Evolutionary conservation across 1,284 basidiomycete species (phyloP).

Genomic region (Ceraceosorus guamensis): DNA sequence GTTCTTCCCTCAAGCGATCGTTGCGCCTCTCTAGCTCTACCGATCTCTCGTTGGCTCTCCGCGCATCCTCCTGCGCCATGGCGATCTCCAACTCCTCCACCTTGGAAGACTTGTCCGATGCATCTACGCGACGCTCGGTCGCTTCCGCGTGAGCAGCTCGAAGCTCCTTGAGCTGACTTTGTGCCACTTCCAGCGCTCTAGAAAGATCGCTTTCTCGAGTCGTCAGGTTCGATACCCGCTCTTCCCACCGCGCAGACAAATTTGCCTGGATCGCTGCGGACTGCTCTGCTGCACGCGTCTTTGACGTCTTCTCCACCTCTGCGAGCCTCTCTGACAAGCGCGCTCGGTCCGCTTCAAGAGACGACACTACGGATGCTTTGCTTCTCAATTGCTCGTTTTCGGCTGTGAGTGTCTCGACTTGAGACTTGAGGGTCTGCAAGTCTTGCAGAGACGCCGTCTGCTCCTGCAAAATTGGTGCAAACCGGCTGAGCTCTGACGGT

Average conservation of each 20-base stretch:
- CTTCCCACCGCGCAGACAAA: constrained; percentile 89
- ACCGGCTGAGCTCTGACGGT: no score
- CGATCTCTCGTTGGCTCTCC: constrained; percentile 82
- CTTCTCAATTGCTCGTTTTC: constrained; percentile 11
- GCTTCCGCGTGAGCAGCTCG: constrained; percentile 82
- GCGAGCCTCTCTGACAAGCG: constrained; percentile 14
- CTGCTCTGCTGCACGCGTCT: constrained; percentile 74
- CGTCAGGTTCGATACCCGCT: constrained; percentile 86
- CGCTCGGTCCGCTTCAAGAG: constrained; percentile 6
- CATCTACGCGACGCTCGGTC: constrained; percentile 60
- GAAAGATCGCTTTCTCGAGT: constrained; percentile 87
- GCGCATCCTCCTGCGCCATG: constrained; percentile 82
- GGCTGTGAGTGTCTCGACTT: constrained; percentile 16
- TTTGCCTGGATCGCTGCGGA: constrained; percentile 87
- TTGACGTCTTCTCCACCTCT: constrained; percentile 60
- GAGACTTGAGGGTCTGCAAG: constrained; percentile 16
- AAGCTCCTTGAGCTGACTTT: constrained; percentile 79
- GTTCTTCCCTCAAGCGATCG: constrained; percentile 83
- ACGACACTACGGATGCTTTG: neutral
- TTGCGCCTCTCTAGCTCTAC: constrained; percentile 86
- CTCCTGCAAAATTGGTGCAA: constrained; percentile 6
- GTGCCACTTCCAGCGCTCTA: constrained; percentile 72
- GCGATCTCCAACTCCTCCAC: constrained; percentile 52
- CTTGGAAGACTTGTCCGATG: constrained; percentile 9
- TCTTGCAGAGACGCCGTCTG: constrained; percentile 25